phyloP scores from a whole-genome alignment of 306 rosid genomes.

The Clitoria ternatea region DNA sequence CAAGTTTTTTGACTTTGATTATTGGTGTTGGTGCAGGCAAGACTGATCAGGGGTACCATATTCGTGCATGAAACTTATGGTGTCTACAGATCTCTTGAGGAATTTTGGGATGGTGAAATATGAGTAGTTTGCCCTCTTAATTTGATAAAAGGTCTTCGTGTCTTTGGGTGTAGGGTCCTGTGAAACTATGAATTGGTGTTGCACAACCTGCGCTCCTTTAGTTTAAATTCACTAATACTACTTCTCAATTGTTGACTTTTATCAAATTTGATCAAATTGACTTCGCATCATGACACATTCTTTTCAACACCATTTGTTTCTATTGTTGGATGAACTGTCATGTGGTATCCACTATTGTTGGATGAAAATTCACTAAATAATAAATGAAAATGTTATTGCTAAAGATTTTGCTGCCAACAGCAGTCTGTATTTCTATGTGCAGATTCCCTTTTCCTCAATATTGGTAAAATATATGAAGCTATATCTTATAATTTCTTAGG shows the following conservation, averaged over 20 bases:
- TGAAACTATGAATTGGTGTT: background rate
- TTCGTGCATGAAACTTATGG: constrained; percentile 58
- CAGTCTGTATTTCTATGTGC: background rate
- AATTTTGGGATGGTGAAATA: constrained; percentile 88
- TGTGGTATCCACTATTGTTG: background rate
- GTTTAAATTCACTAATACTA: background rate
- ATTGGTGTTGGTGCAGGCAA: constrained; percentile 53
- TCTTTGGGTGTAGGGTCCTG: background rate
- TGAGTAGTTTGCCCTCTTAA: constrained; percentile 20
- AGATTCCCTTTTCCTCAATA: too few species aligned
- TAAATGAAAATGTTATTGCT: background rate
- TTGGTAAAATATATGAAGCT: too few species aligned
- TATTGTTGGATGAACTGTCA: background rate
- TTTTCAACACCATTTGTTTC: background rate
- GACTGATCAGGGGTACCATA: constrained; percentile 45
- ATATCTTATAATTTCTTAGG: too few species aligned
- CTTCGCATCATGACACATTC: background rate
- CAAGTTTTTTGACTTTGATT: constrained; percentile 12
- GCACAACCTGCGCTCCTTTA: too few species aligned
- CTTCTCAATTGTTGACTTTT: background rate
- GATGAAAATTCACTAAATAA: background rate
- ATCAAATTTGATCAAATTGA: background rate
- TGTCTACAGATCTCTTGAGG: constrained; percentile 43
- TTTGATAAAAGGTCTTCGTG: background rate
- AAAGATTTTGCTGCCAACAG: background rate